Evolutionary conservation across 1,284 basidiomycete genomes (phyloP).

Genomic region (Cutaneotrichosporon sp.): DNA sequence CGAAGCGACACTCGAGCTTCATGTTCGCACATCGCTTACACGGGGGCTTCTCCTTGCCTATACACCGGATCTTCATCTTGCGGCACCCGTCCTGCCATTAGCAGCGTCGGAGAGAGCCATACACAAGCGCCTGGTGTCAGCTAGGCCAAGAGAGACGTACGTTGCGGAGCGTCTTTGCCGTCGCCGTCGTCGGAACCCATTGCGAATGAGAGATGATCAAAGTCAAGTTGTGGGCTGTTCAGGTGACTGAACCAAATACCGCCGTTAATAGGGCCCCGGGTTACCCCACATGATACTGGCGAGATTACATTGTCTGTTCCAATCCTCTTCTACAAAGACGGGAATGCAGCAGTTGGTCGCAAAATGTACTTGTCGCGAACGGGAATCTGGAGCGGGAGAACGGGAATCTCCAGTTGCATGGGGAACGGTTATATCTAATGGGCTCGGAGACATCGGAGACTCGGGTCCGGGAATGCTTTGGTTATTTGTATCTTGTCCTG

Average conservation of each 20-base stretch:
- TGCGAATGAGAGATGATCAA: background rate
- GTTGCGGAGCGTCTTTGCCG: constrained; percentile 5
- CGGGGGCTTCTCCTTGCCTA: constrained; percentile 33
- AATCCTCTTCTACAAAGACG: background rate
- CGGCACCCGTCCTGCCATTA: constrained; percentile 29
- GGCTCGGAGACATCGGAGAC: background rate
- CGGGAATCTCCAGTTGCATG: background rate
- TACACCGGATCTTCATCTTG: constrained; percentile 31
- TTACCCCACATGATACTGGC: background rate
- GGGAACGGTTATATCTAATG: background rate
- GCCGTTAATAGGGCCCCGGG: background rate
- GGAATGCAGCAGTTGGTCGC: background rate
- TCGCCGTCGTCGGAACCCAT: constrained; percentile 7
- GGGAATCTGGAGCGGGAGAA: background rate
- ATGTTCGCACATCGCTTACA: constrained; percentile 29
- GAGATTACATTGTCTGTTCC: background rate
- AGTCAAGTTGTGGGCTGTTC: background rate
- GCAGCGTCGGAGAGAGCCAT: background rate
- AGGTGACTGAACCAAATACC: background rate
- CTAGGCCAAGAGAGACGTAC: background rate
- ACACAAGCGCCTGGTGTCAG: constrained; percentile 17
- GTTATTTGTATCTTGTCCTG: no score
- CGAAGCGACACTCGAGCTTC: constrained; percentile 28
- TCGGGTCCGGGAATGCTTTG: no score
- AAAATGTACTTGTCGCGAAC: background rate